Conservation (phyloP, 805 yeast species). For the Candida railenensis region DNA sequence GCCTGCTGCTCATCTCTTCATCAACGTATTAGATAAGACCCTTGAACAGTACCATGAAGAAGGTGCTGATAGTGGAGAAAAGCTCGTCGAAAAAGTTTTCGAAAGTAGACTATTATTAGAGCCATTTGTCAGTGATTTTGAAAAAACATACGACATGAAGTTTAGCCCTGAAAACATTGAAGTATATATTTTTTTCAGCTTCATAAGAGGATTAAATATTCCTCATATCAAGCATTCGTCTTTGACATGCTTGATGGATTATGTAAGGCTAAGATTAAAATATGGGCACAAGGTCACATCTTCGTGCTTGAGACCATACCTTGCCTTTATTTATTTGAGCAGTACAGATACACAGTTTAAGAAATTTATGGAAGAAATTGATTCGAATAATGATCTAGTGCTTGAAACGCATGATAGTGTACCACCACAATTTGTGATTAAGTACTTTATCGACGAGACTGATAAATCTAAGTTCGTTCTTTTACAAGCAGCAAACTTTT, state of each 20-base stretch:
- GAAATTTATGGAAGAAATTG: background rate
- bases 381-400: background rate
- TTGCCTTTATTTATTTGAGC: conserved; percentile 33
- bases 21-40: conserved; percentile 24
- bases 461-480: conserved; percentile 22
- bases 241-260: conserved; percentile 39
- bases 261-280: conserved; percentile 43
- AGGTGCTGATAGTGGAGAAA: background rate
- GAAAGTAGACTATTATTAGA: conserved; percentile 39
- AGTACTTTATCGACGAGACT: conserved; percentile 19
- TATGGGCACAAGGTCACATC: conserved; percentile 20
- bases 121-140: conserved; percentile 41
- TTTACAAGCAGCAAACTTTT: conserved; percentile 30
- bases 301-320: conserved; percentile 17
- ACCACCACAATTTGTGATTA: conserved; percentile 28
- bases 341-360: conserved; percentile 2
- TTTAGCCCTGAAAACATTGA: conserved; percentile 50
- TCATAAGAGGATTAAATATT: conserved; percentile 57
- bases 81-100: conserved; percentile 22
- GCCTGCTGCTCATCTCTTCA: conserved; percentile 29
- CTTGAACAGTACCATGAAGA: conserved; percentile 14
- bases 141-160: conserved; percentile 35
- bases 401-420: conserved; percentile 8
- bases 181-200: conserved; percentile 44
- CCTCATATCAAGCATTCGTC: conserved; percentile 56